Percentiles rank a stretch among this genome's conserved stretches.
phyloP scores from a whole-genome alignment of 1,284 basidiomycete genomes.

The Rhodotorula sp. region DNA sequence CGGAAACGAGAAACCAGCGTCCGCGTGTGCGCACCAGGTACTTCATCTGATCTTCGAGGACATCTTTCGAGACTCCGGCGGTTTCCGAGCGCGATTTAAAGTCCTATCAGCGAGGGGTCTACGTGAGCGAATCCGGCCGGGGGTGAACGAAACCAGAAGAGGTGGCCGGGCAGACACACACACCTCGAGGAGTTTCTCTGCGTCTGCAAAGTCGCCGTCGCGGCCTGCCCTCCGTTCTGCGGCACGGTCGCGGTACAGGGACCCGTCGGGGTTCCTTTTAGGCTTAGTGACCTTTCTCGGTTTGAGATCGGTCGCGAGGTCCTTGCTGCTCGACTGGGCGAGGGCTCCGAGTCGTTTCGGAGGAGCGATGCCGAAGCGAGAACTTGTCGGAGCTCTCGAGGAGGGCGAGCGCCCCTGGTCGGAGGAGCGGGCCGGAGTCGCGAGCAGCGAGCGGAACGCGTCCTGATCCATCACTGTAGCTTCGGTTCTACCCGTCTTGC shows the following conservation, averaged over 20 bases:
- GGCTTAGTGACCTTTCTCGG: conserved; percentile 23
- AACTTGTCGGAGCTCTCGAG: not conserved
- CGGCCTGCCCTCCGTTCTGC: conserved; percentile 32
- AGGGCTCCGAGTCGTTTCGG: conserved; percentile 25
- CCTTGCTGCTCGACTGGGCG: not conserved
- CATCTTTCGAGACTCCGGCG: conserved; percentile 8
- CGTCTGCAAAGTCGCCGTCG: conserved; percentile 32
- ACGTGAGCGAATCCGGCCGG: not conserved
- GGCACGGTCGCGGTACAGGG: conserved; percentile 33
- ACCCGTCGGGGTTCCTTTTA: conserved; percentile 11
- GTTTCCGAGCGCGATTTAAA: conserved; percentile 26
- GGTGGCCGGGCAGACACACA: not conserved
- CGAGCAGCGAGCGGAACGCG: conserved; percentile 25
- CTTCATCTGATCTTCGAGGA: conserved; percentile 30
- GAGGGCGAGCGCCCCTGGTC: not conserved
- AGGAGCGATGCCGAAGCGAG: conserved; percentile 24
- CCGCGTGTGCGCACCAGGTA: conserved; percentile 29
- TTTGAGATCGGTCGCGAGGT: conserved; percentile 33
- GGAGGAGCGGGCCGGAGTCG: not conserved
- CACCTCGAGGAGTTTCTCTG: conserved; percentile 39
- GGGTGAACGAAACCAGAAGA: too few relatives aligned
- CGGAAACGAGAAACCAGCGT: not conserved
- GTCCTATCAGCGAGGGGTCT: conserved; percentile 11
- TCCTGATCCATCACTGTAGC: conserved; percentile 27
- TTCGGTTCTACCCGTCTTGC: too few relatives aligned